These are phyloP conservation scores for Hyphopichia pseudoburtonii DNA, from an alignment of 1,139 yeast species.

Conservation along the genomic window DNA sequence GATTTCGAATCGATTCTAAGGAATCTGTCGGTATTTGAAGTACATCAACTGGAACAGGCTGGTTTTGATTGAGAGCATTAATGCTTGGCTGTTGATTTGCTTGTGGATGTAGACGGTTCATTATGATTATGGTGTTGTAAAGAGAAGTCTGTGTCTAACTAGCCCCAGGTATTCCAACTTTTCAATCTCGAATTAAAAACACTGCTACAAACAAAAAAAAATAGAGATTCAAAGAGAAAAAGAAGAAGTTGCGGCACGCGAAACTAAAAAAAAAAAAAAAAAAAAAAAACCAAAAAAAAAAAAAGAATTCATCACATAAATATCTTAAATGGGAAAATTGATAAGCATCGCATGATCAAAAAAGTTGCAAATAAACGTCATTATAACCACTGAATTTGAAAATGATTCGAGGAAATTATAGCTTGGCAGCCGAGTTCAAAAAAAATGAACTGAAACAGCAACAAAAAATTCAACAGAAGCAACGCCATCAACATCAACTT, in stretches of 20 bases:
- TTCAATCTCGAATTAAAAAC: too few relatives aligned
- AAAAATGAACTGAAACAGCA: constrained; percentile 40
- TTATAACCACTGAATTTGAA: background rate
- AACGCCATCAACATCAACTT: constrained; percentile 29
- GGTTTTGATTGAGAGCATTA: constrained; percentile 1
- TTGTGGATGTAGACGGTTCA: constrained; percentile 2
- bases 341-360: too few relatives aligned
- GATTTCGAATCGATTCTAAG: constrained; percentile 42
- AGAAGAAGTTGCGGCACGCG: too few relatives aligned
- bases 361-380: too few relatives aligned
- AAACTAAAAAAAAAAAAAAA: background rate
- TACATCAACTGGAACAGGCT: constrained; percentile 2
- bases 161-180: too few relatives aligned
- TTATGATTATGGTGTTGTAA: background rate
- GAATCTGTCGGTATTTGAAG: constrained; percentile 38
- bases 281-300: background rate
- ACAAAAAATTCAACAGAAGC: constrained; percentile 38
- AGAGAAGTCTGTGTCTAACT: too few relatives aligned
- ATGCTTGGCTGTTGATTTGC: background rate
- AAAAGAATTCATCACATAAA: too few relatives aligned
- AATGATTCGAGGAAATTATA: constrained; percentile 47
- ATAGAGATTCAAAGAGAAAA: background rate
- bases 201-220: background rate
- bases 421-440: constrained; percentile 41
- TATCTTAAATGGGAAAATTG: too few relatives aligned